Conservation (phyloP, 225 moss, liverwort and hornwort species). For the Antitrichia curtipendula region DNA sequence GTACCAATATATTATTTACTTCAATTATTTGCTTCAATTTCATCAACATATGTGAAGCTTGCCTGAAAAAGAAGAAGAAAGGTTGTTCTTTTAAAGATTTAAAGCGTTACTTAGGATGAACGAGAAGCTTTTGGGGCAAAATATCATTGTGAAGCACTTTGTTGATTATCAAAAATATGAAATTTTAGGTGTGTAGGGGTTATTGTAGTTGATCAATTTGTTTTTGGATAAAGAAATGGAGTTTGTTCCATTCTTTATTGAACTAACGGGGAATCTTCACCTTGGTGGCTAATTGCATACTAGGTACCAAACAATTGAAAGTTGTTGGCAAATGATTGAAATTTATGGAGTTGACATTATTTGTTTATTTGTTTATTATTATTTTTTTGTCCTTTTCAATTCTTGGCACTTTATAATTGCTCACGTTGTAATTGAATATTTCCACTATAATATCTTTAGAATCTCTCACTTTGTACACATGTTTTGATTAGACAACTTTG, state of each 20-base stretch:
- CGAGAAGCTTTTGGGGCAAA: background rate
- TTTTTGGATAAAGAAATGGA: background rate
- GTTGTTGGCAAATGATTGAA: background rate
- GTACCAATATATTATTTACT: background rate
- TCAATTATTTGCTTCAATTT: background rate
- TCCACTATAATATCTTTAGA: too few relatives aligned
- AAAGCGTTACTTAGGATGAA: background rate
- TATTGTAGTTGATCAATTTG: background rate
- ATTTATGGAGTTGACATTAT: background rate
- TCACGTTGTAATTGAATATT: too few relatives aligned
- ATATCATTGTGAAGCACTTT: background rate
- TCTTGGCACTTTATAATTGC: background rate
- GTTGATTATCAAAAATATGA: background rate
- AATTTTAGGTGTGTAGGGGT: fast-evolving
- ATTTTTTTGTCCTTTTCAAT: background rate
- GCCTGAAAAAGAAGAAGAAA: background rate
- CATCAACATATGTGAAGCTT: background rate
- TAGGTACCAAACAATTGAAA: background rate
- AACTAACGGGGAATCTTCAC: background rate
- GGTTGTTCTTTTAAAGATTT: background rate
- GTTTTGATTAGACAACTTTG: background rate
- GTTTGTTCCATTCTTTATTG: too few relatives aligned
- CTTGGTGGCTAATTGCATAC: background rate
- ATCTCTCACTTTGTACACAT: background rate
- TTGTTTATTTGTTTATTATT: background rate